Base-by-base conservation (phyloP, 148 eudicot species). In the Rhododendron mucronatum region DNA sequence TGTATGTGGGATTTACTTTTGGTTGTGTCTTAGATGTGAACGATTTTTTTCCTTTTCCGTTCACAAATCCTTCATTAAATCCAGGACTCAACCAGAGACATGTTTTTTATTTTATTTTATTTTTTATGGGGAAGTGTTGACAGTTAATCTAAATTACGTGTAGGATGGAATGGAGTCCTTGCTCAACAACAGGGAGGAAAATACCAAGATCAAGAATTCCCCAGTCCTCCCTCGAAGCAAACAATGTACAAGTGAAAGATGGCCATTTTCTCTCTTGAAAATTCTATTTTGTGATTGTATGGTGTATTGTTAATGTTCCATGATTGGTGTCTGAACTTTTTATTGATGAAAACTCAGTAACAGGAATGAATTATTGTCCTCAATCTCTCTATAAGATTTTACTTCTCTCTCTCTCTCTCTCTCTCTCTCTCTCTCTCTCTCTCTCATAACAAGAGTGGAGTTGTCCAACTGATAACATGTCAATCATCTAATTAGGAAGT, bases 131-230 rank as follows among this genome's bases (percentile, higher is more conserved):
- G 78, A 73, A 35, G 78, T 35, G 44, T 35, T 35, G 37, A 16
- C 39, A 5, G 37, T 74, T 35, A 0, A 14, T 13, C 41, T 5
- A 16, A 33, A 74, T 14, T 74, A 30, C 78, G 35, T 74, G 78
- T 35, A 74, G 78, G 78, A 74, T 74, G 78, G 78, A 35, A 74
- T 35, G 78, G 78, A 74, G 39, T 33, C 78, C 78, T 74, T 33
- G 78, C 78, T 35, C 45, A 74, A 33, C 78, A 74, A 74, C 8
- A 30, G 78, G 78, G 20, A 33, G 78, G 44, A 74, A 74, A 35
- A 13, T 35, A 74, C 35, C 78, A 74, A 35, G 78, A 74, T 15
- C 44, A 74, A 74, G 45, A 74, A 33, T 30, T 74, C 39, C 44
- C 45, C 1, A 39, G n/a, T 9, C 48, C 50, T 76, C 80, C 80